Evolutionary conservation across 2,329 filamentous ascomycete species (phyloP), one percentile per base, ranked within the genome.

Genomic region (Phaeosphaeriaceae sp.): DNA sequence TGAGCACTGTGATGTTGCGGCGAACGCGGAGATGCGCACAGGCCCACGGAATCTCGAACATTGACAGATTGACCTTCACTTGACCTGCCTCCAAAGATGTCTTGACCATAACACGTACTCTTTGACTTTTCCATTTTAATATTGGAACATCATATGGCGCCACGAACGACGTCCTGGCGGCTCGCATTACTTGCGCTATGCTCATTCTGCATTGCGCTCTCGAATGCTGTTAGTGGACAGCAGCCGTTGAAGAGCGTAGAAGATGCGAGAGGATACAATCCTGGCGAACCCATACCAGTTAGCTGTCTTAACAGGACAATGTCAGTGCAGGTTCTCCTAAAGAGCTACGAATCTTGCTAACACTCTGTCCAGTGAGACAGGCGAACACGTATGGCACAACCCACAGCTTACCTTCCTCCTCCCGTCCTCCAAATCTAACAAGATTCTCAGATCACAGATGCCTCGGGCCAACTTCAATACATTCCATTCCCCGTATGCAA

Each of bases 401-500:
- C 36, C 13, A 40, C 36, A 17, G 13, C 7, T 11, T 36, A 13
- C 65, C 48, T n/a, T 22, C 48, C 25, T 22, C 45, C 25, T 47
- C 22, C 17, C 33, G n/a, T 50, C 27, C 45, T 11, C 24, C 22
- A 19, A 27, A 40, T 9, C 19, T 24, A 31, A 52, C 40, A 19
- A 3, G 24, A 24, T 9, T 22, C 19, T 13, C 51, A 76, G 82
- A 89, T 97, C 72, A 90, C 92, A 73, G 88, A 96, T 75, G 84
- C 85, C 36, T 84, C 89, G 63, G 89, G 95, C 72, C 90, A 96
- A 76, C 87, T 97, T 56, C 86, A 96, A 84, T 98, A 95, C 84
- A 89, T 95, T 46, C 92, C 94, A 41, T 98, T 98, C 78, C 91
- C 91, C 22, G 84, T 85, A 33, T 98, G 95, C 85, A 91, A 93